Evolutionary conservation across 768 basidiomycete species (phyloP), one percentile per base, ranked within the genome.

Genomic region (Auriscalpium orientale): DNA sequence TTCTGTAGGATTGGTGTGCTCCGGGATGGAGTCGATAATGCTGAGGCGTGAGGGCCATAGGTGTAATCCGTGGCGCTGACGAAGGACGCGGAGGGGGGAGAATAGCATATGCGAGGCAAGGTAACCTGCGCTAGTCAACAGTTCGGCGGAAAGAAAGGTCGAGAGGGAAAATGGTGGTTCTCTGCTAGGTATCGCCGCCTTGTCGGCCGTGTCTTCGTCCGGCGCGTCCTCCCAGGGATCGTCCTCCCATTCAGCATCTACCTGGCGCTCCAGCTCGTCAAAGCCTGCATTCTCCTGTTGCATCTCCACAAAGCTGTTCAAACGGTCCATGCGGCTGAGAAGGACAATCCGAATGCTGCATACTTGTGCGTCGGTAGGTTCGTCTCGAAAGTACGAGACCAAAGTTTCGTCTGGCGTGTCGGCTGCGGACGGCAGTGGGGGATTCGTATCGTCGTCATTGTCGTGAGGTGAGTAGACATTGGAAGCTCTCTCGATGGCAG

Each of bases 21-120:
- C 81, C 35, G 95, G 92, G 55, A 97, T 79, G 55, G 75, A 76
- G 53, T 87, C 80, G 52, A 95, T 74, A 49, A 98, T 79, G 34
- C 68, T 62, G 64, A 88, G 77, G 20, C 94, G 87, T 63, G 72
- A 78, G 3, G 87, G 84, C 79, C 83, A 89, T 35, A 97, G 70
- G 28, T 68, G 62, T 9, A 65, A 46, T n/a, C 69, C 67, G 66
- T 93, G 88, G 51, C 79, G 79, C 35, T 73, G 62, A 56, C 83
- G 67, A 36, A 98, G 74, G 37, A 80, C 72, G 15, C 67, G 72
- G 40, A 95, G 74, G 5, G 85, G 81, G 1, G 68, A 61, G 51
- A 90, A 79, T 52, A 80, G 74, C 60, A 82, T 78, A 35, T 72
- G 69, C 0, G 87, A 79, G 0, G 92, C 91, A 21, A 95, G 73